Evolutionary conservation across 495 filamentous ascomycete species (phyloP), one percentile per base, ranked within the genome.

Genomic region (Penicillium egyptiacum): DNA sequence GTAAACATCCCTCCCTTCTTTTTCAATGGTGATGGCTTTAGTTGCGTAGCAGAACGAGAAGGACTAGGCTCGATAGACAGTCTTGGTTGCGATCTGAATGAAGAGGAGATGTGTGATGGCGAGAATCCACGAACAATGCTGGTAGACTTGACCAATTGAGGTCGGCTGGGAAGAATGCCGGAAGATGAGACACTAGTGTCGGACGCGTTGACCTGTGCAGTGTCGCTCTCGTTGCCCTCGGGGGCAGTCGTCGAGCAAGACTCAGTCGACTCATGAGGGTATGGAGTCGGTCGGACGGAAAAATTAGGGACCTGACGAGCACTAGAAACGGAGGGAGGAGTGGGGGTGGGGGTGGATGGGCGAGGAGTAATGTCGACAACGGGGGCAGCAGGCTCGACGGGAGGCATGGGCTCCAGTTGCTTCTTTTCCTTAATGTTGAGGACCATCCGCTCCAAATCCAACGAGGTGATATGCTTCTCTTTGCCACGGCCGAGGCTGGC

Each of bases 81-180:
- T 57, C 78, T 76, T 10, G 83, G 75, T 57, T 82, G 74, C 28
- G 87, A 88, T 56, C 88, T 83, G 63, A 84, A 86, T 5, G 88
- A 89, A 0, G 86, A 87, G 2, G 90, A 88, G 14, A 90, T 80
- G 41, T 86, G 82, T 19, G 87, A 87, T 6, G 89, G 90, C 0
- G 89, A 90, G 71, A 98, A 98, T 20, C 93, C 94, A 55, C 90
- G 86, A 52, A 96, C 85, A 45, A 97, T 80, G 66, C 86, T 90
- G 53, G 89, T 88, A 1, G 86, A 84, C 33, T 79, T 82, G 65
- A 81, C 84, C 63, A 81, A 62, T 49, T 79, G 79, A 14, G 66
- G 51, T 63, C 73, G 53, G 47, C 56, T 25, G 31, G 68, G 55
- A 52, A 71, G 64, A 9, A 77, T 66, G 42, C 68, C 65, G 40